phyloP scores from a whole-genome alignment of 106 monocot genomes.

The Apostasia shenzhenica region DNA sequence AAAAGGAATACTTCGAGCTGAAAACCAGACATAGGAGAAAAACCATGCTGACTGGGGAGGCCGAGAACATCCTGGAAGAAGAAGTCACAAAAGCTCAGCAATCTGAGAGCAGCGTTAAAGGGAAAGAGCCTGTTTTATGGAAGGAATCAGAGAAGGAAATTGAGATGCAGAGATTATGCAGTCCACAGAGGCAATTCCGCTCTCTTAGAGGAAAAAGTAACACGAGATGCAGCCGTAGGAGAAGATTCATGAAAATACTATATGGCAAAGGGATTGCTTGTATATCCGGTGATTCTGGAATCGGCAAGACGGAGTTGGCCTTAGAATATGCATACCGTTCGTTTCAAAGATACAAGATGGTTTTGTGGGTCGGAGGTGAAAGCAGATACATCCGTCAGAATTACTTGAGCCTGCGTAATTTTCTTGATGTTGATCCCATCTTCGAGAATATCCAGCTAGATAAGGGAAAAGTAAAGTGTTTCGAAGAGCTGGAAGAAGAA shows the following conservation, averaged over 20 bases:
- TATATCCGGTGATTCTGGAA: conserved; percentile 85
- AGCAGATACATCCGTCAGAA: conserved; percentile 74
- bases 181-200: conserved; percentile 21
- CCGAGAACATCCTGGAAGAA: conserved; percentile 16
- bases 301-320: conserved; percentile 85
- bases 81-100: conserved; percentile 18
- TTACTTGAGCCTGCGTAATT: conserved; percentile 56
- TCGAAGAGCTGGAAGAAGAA: conserved; percentile 90
- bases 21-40: conserved; percentile 52
- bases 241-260: conserved; percentile 40
- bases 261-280: conserved; percentile 92
- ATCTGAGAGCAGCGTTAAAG: conserved; percentile 52
- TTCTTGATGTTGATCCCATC: conserved; percentile 71
- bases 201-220: conserved; percentile 24
- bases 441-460: conserved; percentile 38
- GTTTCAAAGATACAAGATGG: conserved; percentile 87
- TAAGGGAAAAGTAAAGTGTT: conserved; percentile 61
- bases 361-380: conserved; percentile 94
- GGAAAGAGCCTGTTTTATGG: conserved; percentile 84
- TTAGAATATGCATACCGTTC: conserved; percentile 88
- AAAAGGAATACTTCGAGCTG: conserved; percentile 78
- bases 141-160: conserved; percentile 85
- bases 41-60: conserved; percentile 9
- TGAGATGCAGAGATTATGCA: conserved; percentile 65
- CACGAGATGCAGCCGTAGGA: conserved; percentile 32